Evolutionary conservation across 129 eudicot species (phyloP), one percentile per base, ranked within the genome.

Genomic region (Flaveria ramosissima): DNA sequence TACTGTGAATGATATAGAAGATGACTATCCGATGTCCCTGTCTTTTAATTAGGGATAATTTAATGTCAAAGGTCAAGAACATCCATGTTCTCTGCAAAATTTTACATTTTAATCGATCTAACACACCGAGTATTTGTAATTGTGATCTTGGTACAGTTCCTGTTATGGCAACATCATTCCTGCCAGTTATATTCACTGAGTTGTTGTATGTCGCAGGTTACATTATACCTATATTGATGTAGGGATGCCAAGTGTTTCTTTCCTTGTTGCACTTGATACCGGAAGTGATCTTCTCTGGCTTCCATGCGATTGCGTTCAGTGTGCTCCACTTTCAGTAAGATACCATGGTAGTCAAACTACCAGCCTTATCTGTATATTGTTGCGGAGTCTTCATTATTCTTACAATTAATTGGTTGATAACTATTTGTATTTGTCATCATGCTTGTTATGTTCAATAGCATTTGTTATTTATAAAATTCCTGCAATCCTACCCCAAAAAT

Each of bases 241-340:
- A 81, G 99, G 99, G 86, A 85, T 90, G 80, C 99, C 99, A 16
- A 89, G 85, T 70, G 97, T 94, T 73, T 86, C 99, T 53, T 94
- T 94, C 83, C 93, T 94, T 73, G 99, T 91, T 71, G 99, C 99
- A 16, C 73, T 94, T 77, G 99, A 94, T 86, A 84, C 88, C 63
- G 99, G 99, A 72, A 94, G 97, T 78, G 97, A 94, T 85, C 86
- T 89, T 24, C 92, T 91, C 27, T 94, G 99, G 99, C 87, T 94
- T 86, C 99, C 99, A 46, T 94, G 99, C 78, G 85, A 91, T 46
- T 94, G 99, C 78, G 70, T 87, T 43, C 93, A 94, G 80, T 94
- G 99, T 87, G 93, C 93, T 68, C 93, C 97, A 11, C 81, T 94
- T 68, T 94, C 99, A 10, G 84, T 93, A 80, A 91, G 87, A 86